phyloP scores from a whole-genome alignment of 805 yeast genomes.

The Myxozyma melibiosi region DNA sequence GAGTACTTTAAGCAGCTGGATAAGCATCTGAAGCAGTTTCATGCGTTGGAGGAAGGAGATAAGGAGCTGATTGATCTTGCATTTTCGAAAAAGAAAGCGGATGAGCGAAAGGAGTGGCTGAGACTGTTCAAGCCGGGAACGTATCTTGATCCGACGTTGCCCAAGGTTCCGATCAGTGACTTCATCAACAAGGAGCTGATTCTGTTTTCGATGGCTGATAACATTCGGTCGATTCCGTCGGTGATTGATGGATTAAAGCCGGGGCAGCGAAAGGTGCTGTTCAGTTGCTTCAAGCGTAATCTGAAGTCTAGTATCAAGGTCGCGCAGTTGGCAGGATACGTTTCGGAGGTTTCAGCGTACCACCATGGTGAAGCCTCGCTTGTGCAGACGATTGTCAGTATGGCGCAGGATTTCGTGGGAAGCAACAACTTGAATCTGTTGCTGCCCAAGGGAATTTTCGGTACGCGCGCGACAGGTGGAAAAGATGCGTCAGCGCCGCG shows the following conservation, averaged over 20 bases:
- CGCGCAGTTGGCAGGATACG: constrained; percentile 85
- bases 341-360: constrained; percentile 84
- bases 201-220: constrained; percentile 94
- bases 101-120: constrained; percentile 96
- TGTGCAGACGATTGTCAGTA: constrained; percentile 84
- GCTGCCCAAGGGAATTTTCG: constrained; percentile 92
- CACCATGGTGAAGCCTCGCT: constrained; percentile 94
- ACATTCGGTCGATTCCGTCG: constrained; percentile 91
- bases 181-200: constrained; percentile 94
- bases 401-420: constrained; percentile 95
- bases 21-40: constrained; percentile 82
- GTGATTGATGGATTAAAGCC: constrained; percentile 95
- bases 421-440: constrained; percentile 83
- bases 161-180: constrained; percentile 83
- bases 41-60: constrained; percentile 74
- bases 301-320: constrained; percentile 80
- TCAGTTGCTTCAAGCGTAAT: constrained; percentile 82
- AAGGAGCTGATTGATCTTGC: constrained; percentile 82
- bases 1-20: constrained; percentile 86
- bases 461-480: constrained; percentile 96
- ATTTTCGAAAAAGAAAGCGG: constrained; percentile 92
- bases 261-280: constrained; percentile 92
- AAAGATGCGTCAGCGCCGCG: constrained; percentile 98
- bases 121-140: constrained; percentile 91
- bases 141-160: constrained; percentile 74